These are phyloP conservation scores for Fusarium ramigenum DNA, from an alignment of 2,329 filamentous ascomycete genomes.

Conservation along the genomic window DNA sequence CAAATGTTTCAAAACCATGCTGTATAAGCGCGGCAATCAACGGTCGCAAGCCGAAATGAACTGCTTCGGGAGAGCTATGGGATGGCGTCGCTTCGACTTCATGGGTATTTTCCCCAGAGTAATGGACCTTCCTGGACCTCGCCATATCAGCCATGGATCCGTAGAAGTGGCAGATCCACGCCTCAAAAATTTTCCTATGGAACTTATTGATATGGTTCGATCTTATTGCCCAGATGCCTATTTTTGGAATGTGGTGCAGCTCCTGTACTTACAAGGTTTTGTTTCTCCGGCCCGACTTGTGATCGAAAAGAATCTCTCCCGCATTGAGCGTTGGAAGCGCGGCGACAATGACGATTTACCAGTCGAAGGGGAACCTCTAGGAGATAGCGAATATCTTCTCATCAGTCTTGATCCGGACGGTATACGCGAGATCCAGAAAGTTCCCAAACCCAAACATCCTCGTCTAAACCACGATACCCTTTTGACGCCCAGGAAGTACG, in stretches of 20 bases:
- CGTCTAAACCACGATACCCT: no score
- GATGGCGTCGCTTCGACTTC: background rate
- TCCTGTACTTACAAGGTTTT: background rate
- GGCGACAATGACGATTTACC: fast-evolving
- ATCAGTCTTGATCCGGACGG: background rate
- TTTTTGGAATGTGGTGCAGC: background rate
- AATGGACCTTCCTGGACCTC: background rate
- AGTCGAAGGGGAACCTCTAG: no score
- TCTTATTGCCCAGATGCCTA: background rate
- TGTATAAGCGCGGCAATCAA: no score
- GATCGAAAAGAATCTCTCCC: background rate
- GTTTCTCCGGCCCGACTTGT: background rate
- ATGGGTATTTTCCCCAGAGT: background rate
- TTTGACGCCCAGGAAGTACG: background rate
- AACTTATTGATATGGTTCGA: background rate
- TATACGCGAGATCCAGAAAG: background rate
- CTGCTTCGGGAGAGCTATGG: background rate
- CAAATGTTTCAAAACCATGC: no score
- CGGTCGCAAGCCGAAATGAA: background rate
- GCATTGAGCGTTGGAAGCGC: background rate
- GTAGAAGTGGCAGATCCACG: background rate
- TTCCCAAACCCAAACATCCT: no score
- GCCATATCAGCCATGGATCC: no score
- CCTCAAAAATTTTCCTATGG: background rate
- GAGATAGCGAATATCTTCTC: fast-evolving